Base-by-base conservation (phyloP, 2,329 filamentous ascomycete genomes). In the Xylariomycetidae sp. region DNA sequence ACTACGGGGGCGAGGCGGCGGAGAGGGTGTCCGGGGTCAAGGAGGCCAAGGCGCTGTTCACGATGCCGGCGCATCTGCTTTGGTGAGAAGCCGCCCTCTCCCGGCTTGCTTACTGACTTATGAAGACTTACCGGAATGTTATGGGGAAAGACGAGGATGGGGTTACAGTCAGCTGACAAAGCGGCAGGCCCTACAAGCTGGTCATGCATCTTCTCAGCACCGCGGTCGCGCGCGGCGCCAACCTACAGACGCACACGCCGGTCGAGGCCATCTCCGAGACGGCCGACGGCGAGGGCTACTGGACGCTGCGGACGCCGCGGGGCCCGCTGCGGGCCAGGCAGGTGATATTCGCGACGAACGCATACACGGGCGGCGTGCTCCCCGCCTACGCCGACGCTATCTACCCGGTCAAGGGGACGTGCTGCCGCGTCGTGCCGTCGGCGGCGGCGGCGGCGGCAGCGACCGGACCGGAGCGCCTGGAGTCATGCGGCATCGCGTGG, bases 281-380 rank as follows among this genome's bases (percentile, higher is more conserved):
- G 16, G 12, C 40, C 0, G 45, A 52, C 19, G 31, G 33, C 6
- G 44, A 49, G 8, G 48, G 50, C 8, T 42, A 43, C n/a, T 75
- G 70, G 59, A 62, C 52, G 2, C 54, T 78, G 2, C 49, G 62
- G 8, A 82, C 78, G 3, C 50, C 62, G 0, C 67, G 78, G 14
- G 81, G 79, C 9, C 50, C 40, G 0, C 67, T 81, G 32, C 52
- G 46, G 8, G 64, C 80, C 2, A 63, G 60, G 17, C 68, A 67
- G 20, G 62, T 85, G 10, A 59, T 85, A 13, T 65, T 82, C 26
- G 79, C 80, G 12, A 83, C 76, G 2, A 85, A 85, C 44, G 80
- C 64, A 10, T 84, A 83, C 52, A 82, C 78, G 0, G 70, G 76
- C 1, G 66, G 70, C 10, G 52, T 85, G 5, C 58, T 79, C 2